phyloP scores from a whole-genome alignment of 2,329 filamentous ascomycete species.

The Ascochyta clinopodiicola region DNA sequence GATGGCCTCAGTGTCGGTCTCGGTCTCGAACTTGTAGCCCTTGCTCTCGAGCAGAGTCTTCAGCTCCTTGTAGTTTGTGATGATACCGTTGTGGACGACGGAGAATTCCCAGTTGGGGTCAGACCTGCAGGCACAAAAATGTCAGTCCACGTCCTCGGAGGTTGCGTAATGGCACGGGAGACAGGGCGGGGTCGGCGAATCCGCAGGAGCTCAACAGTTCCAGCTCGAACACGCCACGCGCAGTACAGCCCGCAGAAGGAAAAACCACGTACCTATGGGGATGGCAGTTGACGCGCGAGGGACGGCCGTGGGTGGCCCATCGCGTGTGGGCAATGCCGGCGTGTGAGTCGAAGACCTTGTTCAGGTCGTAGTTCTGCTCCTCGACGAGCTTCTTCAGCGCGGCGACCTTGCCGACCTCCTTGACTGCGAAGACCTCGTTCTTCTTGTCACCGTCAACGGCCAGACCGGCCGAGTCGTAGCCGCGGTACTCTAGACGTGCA shows the following conservation, averaged over 20 bases:
- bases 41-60: slow-evolving; percentile 91
- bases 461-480: slow-evolving; percentile 96
- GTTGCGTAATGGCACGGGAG: slow-evolving; percentile 13
- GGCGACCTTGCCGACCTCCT: slow-evolving; percentile 99
- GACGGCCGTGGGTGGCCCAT: slow-evolving; percentile 97
- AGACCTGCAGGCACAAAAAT: slow-evolving; percentile 64
- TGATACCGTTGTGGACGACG: slow-evolving; percentile 99
- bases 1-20: slow-evolving; percentile 99
- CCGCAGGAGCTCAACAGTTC: slow-evolving; percentile 13
- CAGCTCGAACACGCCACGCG: slow-evolving; percentile 10
- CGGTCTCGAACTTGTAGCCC: slow-evolving; percentile 98
- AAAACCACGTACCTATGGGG: slow-evolving; percentile 79
- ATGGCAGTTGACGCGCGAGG: slow-evolving; percentile 95
- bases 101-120: slow-evolving; percentile 95
- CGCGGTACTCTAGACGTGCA: slow-evolving; percentile 94
- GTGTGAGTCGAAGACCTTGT: slow-evolving; percentile 96
- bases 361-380: slow-evolving; percentile 80
- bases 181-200: slow-evolving; percentile 15
- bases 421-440: slow-evolving; percentile 96
- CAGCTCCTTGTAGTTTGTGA: slow-evolving; percentile 99
- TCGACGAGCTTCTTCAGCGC: slow-evolving; percentile 94
- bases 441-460: slow-evolving; percentile 98
- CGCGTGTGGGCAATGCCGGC: slow-evolving; percentile 98
- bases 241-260: slow-evolving; percentile 52
- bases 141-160: slow-evolving; percentile 2